Base-by-base conservation (phyloP, 768 basidiomycete genomes). In the Gyrodon lividus region DNA sequence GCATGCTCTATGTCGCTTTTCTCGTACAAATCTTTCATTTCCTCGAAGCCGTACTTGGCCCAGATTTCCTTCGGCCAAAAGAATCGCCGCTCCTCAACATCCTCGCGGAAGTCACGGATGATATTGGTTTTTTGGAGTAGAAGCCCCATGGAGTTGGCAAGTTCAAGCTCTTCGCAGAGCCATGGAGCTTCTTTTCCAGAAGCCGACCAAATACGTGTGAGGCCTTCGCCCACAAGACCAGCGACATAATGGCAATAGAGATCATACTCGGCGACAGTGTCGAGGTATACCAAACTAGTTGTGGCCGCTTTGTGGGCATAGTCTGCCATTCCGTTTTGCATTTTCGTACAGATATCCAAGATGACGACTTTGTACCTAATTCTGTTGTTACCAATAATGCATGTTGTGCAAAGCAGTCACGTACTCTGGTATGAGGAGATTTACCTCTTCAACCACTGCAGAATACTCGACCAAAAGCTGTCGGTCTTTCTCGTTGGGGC, bases 161-260 rank as follows among this genome's bases (percentile, higher is more conserved):
- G 79, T 58, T 89, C 89, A 54, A 97, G 83, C 65, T 97, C 90
- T 24, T 81, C 72, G 24, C 79, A 85, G 31, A 99, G 71, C 75
- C 82, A 89, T 0, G 78, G 61, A 0, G 76, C 77, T 68, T 98
- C 95, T 64, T 92, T 94, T 22, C 82, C 82, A 5, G 92, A 91
- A 4, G 88, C 88, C 14, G 89, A 75, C 74, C 92, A 96, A 38
- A 98, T 76, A 12, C 92, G 83, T 0, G 91, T 92, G 28, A 96
- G 81, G 41, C 95, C 95, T 69, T 98, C 95, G 31, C 96, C 96
- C 52, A 98, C 96, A 50, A 99, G 86, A 3, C 96, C 96, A 0
- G 96, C 96, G 59, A 98, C 96, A 65, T 94, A 98, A 70, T 99
- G 96, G 67, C 96, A 99, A 71, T 99, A 99, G 13, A 99, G 80